Evolutionary conservation across 2,329 filamentous ascomycete species (phyloP).

Genomic region (Remersonia thermophila): DNA sequence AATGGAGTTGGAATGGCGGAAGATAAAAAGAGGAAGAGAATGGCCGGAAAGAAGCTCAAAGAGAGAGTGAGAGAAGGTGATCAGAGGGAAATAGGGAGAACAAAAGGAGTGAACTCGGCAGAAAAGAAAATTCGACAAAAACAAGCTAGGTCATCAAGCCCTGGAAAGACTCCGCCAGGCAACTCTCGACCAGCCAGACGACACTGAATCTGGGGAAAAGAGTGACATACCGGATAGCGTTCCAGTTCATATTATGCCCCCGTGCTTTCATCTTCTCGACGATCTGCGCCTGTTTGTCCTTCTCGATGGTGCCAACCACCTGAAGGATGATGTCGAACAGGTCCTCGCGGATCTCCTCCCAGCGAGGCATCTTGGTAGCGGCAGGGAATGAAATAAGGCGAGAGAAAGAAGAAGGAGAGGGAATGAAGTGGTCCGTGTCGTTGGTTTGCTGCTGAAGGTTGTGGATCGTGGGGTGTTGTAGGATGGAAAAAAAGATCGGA

Average conservation of each 20-base stretch:
- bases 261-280: constrained; percentile 14
- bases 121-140: too few relatives aligned
- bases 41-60: background rate
- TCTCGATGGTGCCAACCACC: constrained; percentile 11
- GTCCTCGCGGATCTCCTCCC: constrained; percentile 20
- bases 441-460: background rate
- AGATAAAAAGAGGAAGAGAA: too few relatives aligned
- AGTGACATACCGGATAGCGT: constrained; percentile 24
- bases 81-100: background rate
- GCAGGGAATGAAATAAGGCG: too few relatives aligned
- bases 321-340: constrained; percentile 20
- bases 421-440: background rate
- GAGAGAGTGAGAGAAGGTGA: too few relatives aligned
- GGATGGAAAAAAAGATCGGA: background rate
- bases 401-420: background rate
- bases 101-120: background rate
- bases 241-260: constrained; percentile 23
- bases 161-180: too few relatives aligned
- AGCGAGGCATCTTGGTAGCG: constrained; percentile 21
- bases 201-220: background rate
- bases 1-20: too few relatives aligned
- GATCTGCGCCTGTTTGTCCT: constrained; percentile 18
- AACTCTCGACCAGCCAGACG: background rate
- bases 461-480: background rate
- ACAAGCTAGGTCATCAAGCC: too few relatives aligned